Evolutionary conservation across 73 alveolate species (phyloP), one percentile per base, ranked within the genome.

Genomic region (Stentor roeselii): DNA sequence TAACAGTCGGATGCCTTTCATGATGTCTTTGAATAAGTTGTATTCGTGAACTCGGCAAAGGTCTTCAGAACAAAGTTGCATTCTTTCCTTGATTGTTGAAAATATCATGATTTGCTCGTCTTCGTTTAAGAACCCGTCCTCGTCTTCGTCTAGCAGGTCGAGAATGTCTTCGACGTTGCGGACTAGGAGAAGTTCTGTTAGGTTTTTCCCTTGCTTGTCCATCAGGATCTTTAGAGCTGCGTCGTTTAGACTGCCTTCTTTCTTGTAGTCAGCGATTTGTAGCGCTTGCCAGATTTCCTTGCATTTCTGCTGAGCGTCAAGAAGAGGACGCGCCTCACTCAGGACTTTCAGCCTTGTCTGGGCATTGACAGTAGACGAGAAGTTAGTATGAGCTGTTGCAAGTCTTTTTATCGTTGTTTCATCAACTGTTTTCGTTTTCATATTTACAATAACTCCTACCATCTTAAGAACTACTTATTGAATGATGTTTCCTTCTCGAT

Each of bases 71-170:
- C 90, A 80, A 58, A 92, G 61, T 83, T 92, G 93, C 86, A 92
- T 92, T 60, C 94, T 91, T 83, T 88, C 90, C n/a, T 92, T 93
- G 3, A 91, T 91, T 3, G 88, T 76, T 11, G 98, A 86, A 40
- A 91, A 93, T 3, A 91, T 92, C 59, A 91, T 83, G 32, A 91
- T 92, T 84, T 93, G 92, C 59, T 93, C 98, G 76, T 93, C 98
- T 82, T 94, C 98, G 61, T 94, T 94, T 42, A 94, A 82, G 83
- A 92, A 92, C 0, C 98, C 97, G 82, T 94, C 98, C 76, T 88
- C 90, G 83, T 94, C 97, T 36, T 83, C 87, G 83, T 94, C 98
- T 60, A 94, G 90, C 31, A 94, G 87, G 60, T 82, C 89, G 14
- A 94, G 42, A 88, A 94, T 90, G 86, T 94, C 98, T 39, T 88